A percentile compares a stretch with the other conserved stretches of the same genome.
Conservation (phyloP, 495 filamentous ascomycete genomes). For the Podospora appendiculata region DNA sequence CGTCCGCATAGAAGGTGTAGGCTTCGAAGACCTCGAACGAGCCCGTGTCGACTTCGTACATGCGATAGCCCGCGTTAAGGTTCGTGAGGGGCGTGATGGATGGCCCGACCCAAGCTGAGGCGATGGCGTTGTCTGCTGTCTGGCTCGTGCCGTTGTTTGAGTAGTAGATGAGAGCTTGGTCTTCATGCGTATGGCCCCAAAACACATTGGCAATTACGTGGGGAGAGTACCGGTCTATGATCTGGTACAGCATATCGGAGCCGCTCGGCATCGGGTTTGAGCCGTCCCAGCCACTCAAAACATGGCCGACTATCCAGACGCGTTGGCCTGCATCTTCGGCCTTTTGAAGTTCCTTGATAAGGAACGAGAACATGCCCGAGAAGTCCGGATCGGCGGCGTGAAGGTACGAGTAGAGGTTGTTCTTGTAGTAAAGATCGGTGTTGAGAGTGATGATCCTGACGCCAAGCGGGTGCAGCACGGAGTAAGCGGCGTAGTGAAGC, state of each 20-base stretch:
- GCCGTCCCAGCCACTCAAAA: slow-evolving; percentile 45
- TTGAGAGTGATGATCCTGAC: slow-evolving; percentile 46
- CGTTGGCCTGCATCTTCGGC: slow-evolving; percentile 45
- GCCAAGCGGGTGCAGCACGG: slow-evolving; percentile 38
- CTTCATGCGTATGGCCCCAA: slow-evolving; percentile 50
- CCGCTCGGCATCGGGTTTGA: slow-evolving; percentile 41
- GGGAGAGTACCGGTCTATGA: slow-evolving; percentile 48
- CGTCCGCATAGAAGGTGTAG: slow-evolving; percentile 45
- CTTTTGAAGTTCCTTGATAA: slow-evolving; percentile 43
- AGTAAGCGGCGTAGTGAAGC: slow-evolving; percentile 46
- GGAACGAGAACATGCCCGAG: slow-evolving; percentile 42
- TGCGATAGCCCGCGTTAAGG: slow-evolving; percentile 46
- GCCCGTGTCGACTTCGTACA: slow-evolving; percentile 49
- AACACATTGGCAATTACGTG: slow-evolving; percentile 49
- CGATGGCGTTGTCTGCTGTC: slow-evolving; percentile 31
- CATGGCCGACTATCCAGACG: slow-evolving; percentile 51
- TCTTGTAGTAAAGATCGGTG: slow-evolving; percentile 45
- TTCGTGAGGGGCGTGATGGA: slow-evolving; percentile 48
- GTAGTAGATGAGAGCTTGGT: slow-evolving; percentile 44
- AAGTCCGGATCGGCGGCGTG: slow-evolving; percentile 42
- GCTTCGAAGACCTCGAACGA: slow-evolving; percentile 47
- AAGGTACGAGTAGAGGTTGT: slow-evolving; percentile 40
- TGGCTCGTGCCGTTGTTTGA: slow-evolving; percentile 40
- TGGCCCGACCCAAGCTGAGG: slow-evolving; percentile 42
- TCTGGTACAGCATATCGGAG: slow-evolving; percentile 48